phyloP scores from a whole-genome alignment of 768 basidiomycete species.

The Tulasnella sp. region DNA sequence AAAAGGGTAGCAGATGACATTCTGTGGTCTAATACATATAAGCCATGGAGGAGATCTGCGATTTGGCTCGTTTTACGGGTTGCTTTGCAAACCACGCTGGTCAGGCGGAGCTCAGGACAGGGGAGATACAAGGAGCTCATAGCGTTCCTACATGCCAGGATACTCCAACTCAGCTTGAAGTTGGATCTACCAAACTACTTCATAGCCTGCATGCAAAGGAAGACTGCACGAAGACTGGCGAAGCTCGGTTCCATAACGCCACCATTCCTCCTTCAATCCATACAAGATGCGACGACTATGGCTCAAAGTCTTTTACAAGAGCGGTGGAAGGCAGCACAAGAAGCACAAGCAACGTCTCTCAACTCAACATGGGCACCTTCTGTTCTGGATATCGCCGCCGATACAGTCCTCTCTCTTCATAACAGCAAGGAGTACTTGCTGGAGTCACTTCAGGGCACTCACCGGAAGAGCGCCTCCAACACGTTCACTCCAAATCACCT shows the following conservation, averaged over 20 bases:
- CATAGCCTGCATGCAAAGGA: slow-evolving; percentile 22
- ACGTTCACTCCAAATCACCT: too few relatives aligned
- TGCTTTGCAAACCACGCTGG: slow-evolving; percentile 27
- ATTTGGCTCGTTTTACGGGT: slow-evolving; percentile 41
- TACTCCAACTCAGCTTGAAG: slow-evolving; percentile 22
- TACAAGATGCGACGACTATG: too few relatives aligned
- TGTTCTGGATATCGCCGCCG: too few relatives aligned
- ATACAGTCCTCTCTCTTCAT: too few relatives aligned
- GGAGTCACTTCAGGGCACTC: too few relatives aligned
- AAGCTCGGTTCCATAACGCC: neutral
- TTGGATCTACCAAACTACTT: slow-evolving; percentile 22
- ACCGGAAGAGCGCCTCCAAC: too few relatives aligned
- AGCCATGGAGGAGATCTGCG: slow-evolving; percentile 39
- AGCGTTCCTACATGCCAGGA: slow-evolving; percentile 28
- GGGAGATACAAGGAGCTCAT: slow-evolving; percentile 38
- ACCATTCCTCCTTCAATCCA: too few relatives aligned
- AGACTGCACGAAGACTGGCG: slow-evolving; percentile 20
- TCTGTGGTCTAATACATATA: slow-evolving; percentile 28
- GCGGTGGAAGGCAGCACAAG: too few relatives aligned
- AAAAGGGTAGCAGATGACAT: slow-evolving; percentile 40
- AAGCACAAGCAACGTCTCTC: too few relatives aligned
- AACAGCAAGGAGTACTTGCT: too few relatives aligned
- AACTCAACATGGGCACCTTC: too few relatives aligned
- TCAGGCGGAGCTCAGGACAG: neutral
- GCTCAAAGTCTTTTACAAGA: too few relatives aligned